Evolutionary conservation across 371 early-diverging fungal genomes (phyloP), one percentile per base, ranked within the genome.

Genomic region (Mortierella sp.): DNA sequence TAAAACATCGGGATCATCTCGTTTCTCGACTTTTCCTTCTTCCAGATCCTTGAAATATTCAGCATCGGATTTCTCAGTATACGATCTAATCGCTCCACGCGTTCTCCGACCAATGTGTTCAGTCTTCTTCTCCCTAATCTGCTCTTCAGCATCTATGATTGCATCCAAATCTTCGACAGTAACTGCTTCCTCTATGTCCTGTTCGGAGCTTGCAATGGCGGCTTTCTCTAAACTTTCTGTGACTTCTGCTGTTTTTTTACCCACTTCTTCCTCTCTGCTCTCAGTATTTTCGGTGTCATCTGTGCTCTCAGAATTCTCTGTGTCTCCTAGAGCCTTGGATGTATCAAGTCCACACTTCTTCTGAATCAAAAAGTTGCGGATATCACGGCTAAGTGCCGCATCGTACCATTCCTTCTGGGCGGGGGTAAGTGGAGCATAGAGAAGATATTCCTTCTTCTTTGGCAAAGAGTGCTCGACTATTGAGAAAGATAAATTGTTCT

Each of bases 371-470:
- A 92, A 93, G 49, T 92, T 89, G 15, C 94, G 89, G 53, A 95
- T 83, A 56, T 90, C 85, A 26, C 92, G 88, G n/a, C 90, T 86
- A 7, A 95, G 82, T 19, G 91, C 89, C 1, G 97, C 97, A 72
- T 93, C 92, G 68, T 97, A 97, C 59, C 94, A 85, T 68, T 90
- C 89, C 76, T 91, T 93, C 85, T 98, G 98, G 26, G 88, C 77
- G 7, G 87, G 87, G 0, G 95, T 92, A 61, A 98, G 82, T 0
- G 97, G 96, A 15, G 94, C 93, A 64, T 94, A 92, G 3, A 98
- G 74, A 9, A 97, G 72, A 68, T 95, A 95, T 84, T 97, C 97
- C 61, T 93, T 91, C 87, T 98, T 97, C 76, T 92, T 94, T 17
- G 97, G 98, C 61, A 98, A 73, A 10, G 89, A 87, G 53, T 89